Percentiles rank a stretch among this genome's conserved stretches.
These are phyloP conservation scores for Tricholoma saponaceum DNA, from an alignment of 768 basidiomycete genomes.

Conservation along the genomic window DNA sequence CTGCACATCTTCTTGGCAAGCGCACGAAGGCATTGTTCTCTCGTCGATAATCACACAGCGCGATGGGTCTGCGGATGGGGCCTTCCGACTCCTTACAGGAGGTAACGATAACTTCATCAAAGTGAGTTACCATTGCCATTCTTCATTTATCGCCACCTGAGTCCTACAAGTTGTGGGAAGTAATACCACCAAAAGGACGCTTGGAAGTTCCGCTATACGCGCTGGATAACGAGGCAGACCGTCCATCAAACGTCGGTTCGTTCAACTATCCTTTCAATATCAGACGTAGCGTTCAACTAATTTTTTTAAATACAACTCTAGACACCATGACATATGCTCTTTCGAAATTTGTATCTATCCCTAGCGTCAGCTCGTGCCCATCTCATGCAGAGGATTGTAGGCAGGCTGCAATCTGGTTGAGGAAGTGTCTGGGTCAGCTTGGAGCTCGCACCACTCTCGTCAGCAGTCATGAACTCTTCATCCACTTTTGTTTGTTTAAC, in stretches of 20 bases:
- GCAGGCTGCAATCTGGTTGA: constrained; percentile 91
- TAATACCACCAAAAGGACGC: constrained; percentile 28
- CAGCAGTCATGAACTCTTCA: constrained; percentile 24
- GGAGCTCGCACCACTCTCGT: constrained; percentile 82
- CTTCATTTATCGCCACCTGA: not conserved
- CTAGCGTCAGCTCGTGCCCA: constrained; percentile 73
- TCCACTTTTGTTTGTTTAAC: not conserved
- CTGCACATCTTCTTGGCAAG: constrained; percentile 78
- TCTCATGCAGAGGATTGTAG: constrained; percentile 81
- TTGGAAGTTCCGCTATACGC: constrained; percentile 8
- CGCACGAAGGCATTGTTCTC: constrained; percentile 78
- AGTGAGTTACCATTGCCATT: constrained; percentile 32
- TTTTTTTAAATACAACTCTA: constrained; percentile 21
- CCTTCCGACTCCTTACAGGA: constrained; percentile 62
- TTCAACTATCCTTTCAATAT: not conserved
- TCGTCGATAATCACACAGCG: constrained; percentile 61
- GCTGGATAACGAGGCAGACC: not conserved
- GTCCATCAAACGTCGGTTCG: constrained; percentile 7
- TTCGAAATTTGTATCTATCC: constrained; percentile 82
- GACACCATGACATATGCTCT: constrained; percentile 79
- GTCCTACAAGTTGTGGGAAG: constrained; percentile 48
- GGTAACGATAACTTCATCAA: constrained; percentile 86
- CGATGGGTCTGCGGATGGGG: constrained; percentile 21
- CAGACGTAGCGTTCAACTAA: not conserved
- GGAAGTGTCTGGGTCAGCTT: constrained; percentile 82